These are phyloP conservation scores for Protomyces gravidus DNA, from an alignment of 1,139 yeast species.

Conservation along the genomic window DNA sequence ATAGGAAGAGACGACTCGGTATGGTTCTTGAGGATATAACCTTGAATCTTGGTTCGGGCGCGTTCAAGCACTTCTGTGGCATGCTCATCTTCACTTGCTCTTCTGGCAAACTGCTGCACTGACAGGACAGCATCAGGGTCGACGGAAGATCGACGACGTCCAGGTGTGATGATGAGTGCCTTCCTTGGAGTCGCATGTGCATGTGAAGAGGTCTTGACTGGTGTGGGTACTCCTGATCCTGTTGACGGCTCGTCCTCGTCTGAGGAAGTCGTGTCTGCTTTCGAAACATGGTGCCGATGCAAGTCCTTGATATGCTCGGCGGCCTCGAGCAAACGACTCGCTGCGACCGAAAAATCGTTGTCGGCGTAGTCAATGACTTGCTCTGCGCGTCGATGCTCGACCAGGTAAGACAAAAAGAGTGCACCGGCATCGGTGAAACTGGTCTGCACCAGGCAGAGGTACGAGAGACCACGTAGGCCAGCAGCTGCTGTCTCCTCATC, in stretches of 20 bases:
- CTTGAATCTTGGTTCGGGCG: background rate
- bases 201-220: background rate
- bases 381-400: background rate
- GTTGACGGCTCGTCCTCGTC: background rate
- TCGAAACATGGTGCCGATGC: background rate
- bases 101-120: background rate
- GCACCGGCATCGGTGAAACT: background rate
- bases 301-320: background rate
- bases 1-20: background rate
- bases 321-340: background rate
- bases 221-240: background rate
- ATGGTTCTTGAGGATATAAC: background rate
- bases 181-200: too few species aligned
- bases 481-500: background rate
- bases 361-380: background rate
- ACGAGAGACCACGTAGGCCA: background rate
- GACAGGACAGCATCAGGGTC: background rate
- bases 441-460: background rate
- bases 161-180: too few species aligned
- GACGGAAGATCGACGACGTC: background rate
- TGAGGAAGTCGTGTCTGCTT: background rate
- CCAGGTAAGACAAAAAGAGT: background rate
- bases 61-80: background rate
- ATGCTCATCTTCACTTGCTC: background rate
- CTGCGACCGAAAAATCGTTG: background rate